Conservation (phyloP, 805 yeast genomes). For the Ogataea chonburiensis region DNA sequence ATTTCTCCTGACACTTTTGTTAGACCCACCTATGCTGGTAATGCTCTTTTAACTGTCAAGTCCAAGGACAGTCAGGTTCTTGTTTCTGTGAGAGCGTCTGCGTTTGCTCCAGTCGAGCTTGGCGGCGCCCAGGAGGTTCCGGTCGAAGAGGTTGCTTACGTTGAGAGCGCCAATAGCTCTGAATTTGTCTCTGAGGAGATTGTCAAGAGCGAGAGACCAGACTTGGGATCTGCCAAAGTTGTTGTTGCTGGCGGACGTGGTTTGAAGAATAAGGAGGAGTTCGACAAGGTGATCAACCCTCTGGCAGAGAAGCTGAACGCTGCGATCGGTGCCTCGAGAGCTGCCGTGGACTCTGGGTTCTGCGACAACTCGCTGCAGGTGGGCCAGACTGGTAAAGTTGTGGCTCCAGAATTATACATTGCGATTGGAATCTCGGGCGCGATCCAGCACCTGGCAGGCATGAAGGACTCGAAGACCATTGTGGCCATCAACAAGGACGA, state of each 20-base stretch:
- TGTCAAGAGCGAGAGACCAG: conserved; percentile 82
- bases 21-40: conserved; percentile 96
- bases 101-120: conserved; percentile 52
- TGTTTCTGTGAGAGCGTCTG: conserved; percentile 80
- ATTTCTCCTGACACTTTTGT: conserved; percentile 69
- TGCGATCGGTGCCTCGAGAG: conserved; percentile 96
- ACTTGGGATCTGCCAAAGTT: conserved; percentile 73
- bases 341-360: conserved; percentile 95
- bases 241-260: conserved; percentile 96
- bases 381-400: conserved; percentile 97
- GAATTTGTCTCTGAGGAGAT: conserved; percentile 77
- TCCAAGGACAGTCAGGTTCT: conserved; percentile 64
- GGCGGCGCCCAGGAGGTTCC: conserved; percentile 38
- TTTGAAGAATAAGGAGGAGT: conserved; percentile 82
- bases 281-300: conserved; percentile 74
- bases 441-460: conserved; percentile 96
- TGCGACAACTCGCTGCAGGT: conserved; percentile 96
- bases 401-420: conserved; percentile 91
- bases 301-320: conserved; percentile 82
- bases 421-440: conserved; percentile 98
- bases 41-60: conserved; percentile 80
- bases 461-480: conserved; percentile 92
- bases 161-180: conserved; percentile 40
- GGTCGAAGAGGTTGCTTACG: conserved; percentile 47
- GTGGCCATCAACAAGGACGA: conserved; percentile 94